phyloP scores from a whole-genome alignment of 257 asterid species.

The Phtheirospermum japonicum region DNA sequence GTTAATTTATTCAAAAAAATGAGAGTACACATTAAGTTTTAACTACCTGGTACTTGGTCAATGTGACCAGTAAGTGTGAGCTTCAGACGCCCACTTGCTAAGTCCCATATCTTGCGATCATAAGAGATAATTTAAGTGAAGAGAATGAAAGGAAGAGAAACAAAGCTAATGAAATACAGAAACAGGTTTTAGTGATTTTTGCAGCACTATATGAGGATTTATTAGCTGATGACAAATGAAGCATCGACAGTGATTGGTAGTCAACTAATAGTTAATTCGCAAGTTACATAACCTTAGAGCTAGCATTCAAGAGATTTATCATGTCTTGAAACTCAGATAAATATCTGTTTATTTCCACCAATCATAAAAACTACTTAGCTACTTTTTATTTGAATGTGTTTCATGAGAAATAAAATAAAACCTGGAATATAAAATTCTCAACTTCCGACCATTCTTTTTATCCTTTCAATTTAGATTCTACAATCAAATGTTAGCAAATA shows the following conservation, averaged over 20 bases:
- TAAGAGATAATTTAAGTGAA: slow-evolving; percentile 9
- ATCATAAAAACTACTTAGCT: neutral
- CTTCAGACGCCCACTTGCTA: slow-evolving; percentile 77
- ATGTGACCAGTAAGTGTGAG: slow-evolving; percentile 92
- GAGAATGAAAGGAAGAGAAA: slow-evolving; percentile 6
- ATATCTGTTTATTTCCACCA: too few relatives aligned
- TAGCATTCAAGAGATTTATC: slow-evolving; percentile 11
- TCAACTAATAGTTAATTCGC: too few relatives aligned
- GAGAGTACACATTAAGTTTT: slow-evolving; percentile 14
- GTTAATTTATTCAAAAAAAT: slow-evolving; percentile 4
- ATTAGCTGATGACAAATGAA: slow-evolving; percentile 1
- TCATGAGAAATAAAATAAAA: slow-evolving; percentile 11
- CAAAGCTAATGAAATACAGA: neutral
- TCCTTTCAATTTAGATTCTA: slow-evolving; percentile 10
- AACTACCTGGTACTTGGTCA: slow-evolving; percentile 84
- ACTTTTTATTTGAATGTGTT: slow-evolving; percentile 8
- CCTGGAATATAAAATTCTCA: slow-evolving; percentile 5
- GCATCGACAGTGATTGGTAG: slow-evolving; percentile 2
- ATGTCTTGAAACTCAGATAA: too few relatives aligned
- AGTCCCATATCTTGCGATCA: slow-evolving; percentile 76
- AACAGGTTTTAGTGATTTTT: neutral
- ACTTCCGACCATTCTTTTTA: neutral
- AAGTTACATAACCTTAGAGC: neutral
- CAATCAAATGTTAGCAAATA: too few relatives aligned
- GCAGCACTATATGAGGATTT: neutral